Percentiles rank a stretch among this genome's conserved stretches.
Evolutionary conservation across 2,329 filamentous ascomycete species (phyloP).

Genomic region (Calonectria naviculata): DNA sequence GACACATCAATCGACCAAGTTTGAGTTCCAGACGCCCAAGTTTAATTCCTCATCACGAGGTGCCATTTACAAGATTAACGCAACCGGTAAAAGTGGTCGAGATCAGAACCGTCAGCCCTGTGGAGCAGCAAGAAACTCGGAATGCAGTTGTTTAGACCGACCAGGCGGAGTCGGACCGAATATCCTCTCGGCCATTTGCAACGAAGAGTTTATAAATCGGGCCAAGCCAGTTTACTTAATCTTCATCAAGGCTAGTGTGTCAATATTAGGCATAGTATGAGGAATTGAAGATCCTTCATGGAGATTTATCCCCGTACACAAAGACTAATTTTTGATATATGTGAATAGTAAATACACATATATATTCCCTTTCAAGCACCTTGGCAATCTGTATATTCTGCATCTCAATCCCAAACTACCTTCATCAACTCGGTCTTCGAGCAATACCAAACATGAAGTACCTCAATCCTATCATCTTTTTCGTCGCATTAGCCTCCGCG

Average conservation of each 20-base stretch:
- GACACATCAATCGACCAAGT: not conserved
- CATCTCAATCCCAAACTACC: not conserved
- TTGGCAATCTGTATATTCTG: too few species aligned
- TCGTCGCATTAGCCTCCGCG: not conserved
- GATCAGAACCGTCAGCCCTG: not conserved
- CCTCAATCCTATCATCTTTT: not conserved
- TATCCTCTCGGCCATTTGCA: not conserved
- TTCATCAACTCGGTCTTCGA: not conserved
- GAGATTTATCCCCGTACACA: not conserved
- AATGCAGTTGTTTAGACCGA: not conserved
- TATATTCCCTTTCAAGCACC: too few species aligned
- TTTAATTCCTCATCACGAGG: not conserved
- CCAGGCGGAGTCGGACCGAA: not conserved
- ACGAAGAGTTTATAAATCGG: not conserved
- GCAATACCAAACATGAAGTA: not conserved
- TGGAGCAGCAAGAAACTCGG: not conserved
- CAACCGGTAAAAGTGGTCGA: not conserved
- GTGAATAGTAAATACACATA: not conserved
- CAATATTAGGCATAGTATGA: not conserved
- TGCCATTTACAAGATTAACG: not conserved
- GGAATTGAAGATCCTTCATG: not conserved
- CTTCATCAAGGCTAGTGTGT: not conserved
- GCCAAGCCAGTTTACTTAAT: not conserved
- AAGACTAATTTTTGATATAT: not conserved
- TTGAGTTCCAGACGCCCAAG: not conserved